Conservation (phyloP, 2,329 filamentous ascomycete genomes). For the Clonostachys chloroleuca region DNA sequence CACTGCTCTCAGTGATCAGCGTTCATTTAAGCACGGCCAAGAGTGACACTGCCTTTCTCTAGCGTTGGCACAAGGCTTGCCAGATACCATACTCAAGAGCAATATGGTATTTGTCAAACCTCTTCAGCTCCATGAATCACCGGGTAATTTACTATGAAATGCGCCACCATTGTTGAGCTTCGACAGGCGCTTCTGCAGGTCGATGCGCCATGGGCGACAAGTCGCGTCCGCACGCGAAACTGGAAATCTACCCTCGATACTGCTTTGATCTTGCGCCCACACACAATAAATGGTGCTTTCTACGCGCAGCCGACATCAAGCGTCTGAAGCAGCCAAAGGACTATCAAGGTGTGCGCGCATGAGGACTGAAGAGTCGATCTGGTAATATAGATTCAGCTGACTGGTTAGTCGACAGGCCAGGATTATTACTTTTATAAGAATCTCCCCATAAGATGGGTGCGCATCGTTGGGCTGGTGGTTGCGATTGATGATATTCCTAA, state of each 20-base stretch:
- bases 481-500: slow-evolving; percentile 47
- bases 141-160: too few species aligned
- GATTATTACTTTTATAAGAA: slow-evolving; percentile 65
- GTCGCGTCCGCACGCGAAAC: slow-evolving; percentile 13
- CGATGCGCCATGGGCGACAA: slow-evolving; percentile 40
- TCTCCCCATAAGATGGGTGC: slow-evolving; percentile 73
- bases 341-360: not conserved
- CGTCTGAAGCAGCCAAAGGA: slow-evolving; percentile 27
- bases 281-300: slow-evolving; percentile 52
- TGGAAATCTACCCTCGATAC: slow-evolving; percentile 52
- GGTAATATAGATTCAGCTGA: not conserved
- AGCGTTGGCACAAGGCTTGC: too few species aligned
- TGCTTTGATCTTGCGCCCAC: slow-evolving; percentile 61
- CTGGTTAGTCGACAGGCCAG: slow-evolving; percentile 16
- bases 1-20: too few species aligned
- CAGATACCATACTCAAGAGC: too few species aligned
- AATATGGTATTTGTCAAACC: too few species aligned
- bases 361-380: not conserved
- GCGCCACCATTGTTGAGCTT: too few species aligned
- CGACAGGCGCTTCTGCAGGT: too few species aligned
- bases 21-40: too few species aligned
- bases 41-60: too few species aligned
- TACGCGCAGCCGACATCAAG: slow-evolving; percentile 46
- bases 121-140: too few species aligned
- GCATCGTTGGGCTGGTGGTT: slow-evolving; percentile 66